Percentiles rank a stretch among this genome's conserved stretches.
These are phyloP conservation scores for Bombardia bombarda DNA, from an alignment of 495 filamentous ascomycete species.

Conservation along the genomic window DNA sequence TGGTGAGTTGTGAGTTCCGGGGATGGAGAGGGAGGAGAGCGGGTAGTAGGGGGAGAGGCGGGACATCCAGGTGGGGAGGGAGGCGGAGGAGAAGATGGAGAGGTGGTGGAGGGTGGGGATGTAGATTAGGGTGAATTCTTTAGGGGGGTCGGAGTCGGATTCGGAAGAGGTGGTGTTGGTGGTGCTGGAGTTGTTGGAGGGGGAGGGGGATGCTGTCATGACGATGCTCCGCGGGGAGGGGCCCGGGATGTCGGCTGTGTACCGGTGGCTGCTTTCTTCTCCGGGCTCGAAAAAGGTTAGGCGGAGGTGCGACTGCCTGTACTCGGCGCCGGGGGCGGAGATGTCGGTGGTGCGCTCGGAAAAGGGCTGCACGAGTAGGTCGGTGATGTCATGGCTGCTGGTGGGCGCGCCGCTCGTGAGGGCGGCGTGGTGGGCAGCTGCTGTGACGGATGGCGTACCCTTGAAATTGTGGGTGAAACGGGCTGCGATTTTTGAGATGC, in stretches of 20 bases:
- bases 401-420: neutral
- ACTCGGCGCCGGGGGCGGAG: constrained; percentile 24
- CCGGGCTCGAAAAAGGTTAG: constrained; percentile 35
- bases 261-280: constrained; percentile 15
- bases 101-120: constrained; percentile 55
- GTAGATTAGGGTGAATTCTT: constrained; percentile 67
- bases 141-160: no score
- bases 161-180: no score
- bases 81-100: constrained; percentile 65
- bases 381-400: constrained; percentile 21
- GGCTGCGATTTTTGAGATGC: no score
- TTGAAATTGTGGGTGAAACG: no score
- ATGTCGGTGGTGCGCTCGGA: constrained; percentile 25
- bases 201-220: constrained; percentile 11
- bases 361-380: constrained; percentile 28
- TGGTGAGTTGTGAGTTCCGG: constrained; percentile 92
- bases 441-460: neutral
- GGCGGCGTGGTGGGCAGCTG: neutral
- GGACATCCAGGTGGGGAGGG: constrained; percentile 75
- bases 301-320: constrained; percentile 29
- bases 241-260: constrained; percentile 31
- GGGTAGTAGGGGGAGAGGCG: constrained; percentile 58
- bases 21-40: constrained; percentile 78
- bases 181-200: neutral
- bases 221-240: constrained; percentile 25